Evolutionary conservation across 164 flowering plant genomes (phyloP), one percentile per base, ranked within the genome.

Genomic region (Berberis thunbergii): DNA sequence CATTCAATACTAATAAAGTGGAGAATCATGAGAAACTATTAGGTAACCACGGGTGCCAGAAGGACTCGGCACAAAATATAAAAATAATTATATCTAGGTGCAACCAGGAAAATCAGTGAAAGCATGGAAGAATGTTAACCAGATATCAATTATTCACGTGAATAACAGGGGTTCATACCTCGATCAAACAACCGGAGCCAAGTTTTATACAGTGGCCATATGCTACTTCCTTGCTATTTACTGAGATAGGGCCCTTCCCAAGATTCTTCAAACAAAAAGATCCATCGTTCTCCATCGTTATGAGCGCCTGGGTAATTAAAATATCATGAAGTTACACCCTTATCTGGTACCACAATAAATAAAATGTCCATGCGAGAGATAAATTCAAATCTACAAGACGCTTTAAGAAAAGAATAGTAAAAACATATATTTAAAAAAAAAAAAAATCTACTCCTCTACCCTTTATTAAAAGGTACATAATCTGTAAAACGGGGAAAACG

Each of bases 251-350:
- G 64, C 44, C 60, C 75, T 77, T 84, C 54, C 93, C 95, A 56
- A 86, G 75, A 75, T 92, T 87, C 67, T 73, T 87, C 61, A 92
- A 64, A 67, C 60, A 75, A 74, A 92, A 89, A 39, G 79, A 67
- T 64, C 98, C 98, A 70, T 66, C 79, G 43, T 69, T 71, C 43
- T 85, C 91, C 88, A 87, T 72, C 73, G 77, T 83, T 63, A 92
- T 79, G 43, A 73, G 73, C 63, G 93, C 98, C 98, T 92, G 60
- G 52, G 2, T 4, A 67, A 45, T 65, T 54, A 41, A n/a, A 11
- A n/a, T 45, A 13, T 54, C 53, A 60, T 26, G 26, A 49, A 61
- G 9, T 59, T 26, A 49, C 54, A 52, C 26, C 26, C 26, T 26
- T 26, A 26, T 26, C 26, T 26, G 26, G 26, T 26, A 2, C 41